These are phyloP conservation scores for Epichloe brachyelytri DNA, from an alignment of 2,329 filamentous ascomycete genomes.

Conservation along the genomic window DNA sequence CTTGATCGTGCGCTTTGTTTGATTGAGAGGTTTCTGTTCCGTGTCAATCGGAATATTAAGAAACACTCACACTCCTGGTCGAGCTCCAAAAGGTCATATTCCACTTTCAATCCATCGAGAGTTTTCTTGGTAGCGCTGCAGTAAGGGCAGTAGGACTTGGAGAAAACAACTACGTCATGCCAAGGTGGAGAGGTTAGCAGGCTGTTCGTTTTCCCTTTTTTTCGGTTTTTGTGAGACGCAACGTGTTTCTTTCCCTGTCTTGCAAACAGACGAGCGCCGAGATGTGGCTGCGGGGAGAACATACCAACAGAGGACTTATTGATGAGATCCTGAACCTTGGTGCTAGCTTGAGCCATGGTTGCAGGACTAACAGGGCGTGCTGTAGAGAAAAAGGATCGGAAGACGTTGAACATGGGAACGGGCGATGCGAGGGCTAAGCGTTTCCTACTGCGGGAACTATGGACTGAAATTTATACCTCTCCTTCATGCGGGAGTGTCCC, in stretches of 20 bases:
- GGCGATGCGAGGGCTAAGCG: neutral
- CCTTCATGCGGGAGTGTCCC: neutral
- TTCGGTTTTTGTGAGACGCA: neutral
- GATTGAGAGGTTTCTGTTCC: neutral
- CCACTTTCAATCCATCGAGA: slow-evolving; percentile 55
- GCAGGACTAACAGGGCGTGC: slow-evolving; percentile 35
- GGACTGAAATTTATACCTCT: neutral
- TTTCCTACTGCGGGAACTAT: neutral
- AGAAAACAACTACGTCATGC: slow-evolving; percentile 63
- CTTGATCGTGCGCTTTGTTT: neutral
- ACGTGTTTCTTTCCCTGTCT: too few relatives aligned
- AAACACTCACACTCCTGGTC: slow-evolving; percentile 51
- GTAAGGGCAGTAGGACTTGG: slow-evolving; percentile 94
- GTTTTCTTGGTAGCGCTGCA: slow-evolving; percentile 68
- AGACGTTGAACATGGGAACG: slow-evolving; percentile 43
- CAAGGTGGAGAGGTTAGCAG: neutral
- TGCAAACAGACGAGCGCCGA: neutral
- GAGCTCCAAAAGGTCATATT: slow-evolving; percentile 67
- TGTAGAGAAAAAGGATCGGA: slow-evolving; percentile 57
- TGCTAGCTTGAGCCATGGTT: slow-evolving; percentile 71
- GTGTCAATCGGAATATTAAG: slow-evolving; percentile 19
- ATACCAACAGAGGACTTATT: slow-evolving; percentile 75
- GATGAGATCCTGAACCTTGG: slow-evolving; percentile 76
- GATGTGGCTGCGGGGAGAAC: slow-evolving; percentile 15
- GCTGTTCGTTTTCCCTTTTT: neutral